Evolutionary conservation across 2,329 filamentous ascomycete genomes (phyloP).

Genomic region (Aspergillus fructus): DNA sequence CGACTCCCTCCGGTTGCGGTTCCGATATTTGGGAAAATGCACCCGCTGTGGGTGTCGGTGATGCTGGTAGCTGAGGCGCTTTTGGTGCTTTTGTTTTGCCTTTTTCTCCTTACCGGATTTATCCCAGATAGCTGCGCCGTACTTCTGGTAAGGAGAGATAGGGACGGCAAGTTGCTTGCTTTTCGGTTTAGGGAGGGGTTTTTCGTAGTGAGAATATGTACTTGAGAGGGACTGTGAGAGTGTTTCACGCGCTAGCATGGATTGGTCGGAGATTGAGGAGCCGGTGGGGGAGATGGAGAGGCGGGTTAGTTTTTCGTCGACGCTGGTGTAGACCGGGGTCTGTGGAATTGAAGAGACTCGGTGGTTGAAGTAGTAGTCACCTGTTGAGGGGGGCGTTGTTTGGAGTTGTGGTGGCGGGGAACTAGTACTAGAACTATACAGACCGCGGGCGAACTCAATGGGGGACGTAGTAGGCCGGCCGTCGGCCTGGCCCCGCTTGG

Average conservation of each 20-base stretch:
- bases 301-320: conserved; percentile 5
- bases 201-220: too few species aligned
- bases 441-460: conserved; percentile 7
- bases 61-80: conserved; percentile 23
- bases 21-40: conserved; percentile 20
- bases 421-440: not conserved
- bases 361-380: conserved; percentile 7
- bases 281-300: conserved; percentile 16
- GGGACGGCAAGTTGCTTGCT: conserved; percentile 33
- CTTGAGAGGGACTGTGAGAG: not conserved
- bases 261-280: conserved; percentile 15
- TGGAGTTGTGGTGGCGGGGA: conserved; percentile 3
- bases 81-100: too few species aligned
- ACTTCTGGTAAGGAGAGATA: conserved; percentile 37
- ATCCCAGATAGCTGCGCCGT: conserved; percentile 38
- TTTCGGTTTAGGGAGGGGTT: not conserved
- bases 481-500: conserved; percentile 2
- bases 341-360: not conserved
- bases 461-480: conserved; percentile 16
- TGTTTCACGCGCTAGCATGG: not conserved
- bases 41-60: conserved; percentile 12
- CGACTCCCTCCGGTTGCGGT: not conserved
- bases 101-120: conserved; percentile 24
- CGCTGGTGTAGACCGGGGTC: not conserved
- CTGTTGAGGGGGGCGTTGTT: conserved; percentile 14